A percentile compares a stretch with the other conserved stretches of the same genome.
Evolutionary conservation across 192 early-diverging fungal genomes (phyloP).

Genomic region (Dissophora ornata): DNA sequence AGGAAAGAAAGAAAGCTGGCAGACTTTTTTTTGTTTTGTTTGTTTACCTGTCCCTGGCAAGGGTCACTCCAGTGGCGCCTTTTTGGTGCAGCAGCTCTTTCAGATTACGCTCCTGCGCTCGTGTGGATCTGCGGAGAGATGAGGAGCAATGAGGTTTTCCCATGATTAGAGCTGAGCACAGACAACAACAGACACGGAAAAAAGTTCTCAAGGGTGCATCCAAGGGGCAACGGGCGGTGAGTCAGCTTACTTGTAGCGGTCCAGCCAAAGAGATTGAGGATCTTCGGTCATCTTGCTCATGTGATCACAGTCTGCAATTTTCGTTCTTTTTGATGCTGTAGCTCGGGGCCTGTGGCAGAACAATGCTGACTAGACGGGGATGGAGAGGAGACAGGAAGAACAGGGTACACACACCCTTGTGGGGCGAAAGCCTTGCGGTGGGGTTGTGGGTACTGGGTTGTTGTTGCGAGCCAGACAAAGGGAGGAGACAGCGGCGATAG

Average conservation of each 20-base stretch:
- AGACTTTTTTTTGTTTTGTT: neutral
- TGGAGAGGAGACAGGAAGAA: neutral
- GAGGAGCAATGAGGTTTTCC: too few species aligned
- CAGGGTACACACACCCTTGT: too few species aligned
- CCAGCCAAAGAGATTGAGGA: constrained; percentile 44
- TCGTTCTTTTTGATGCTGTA: too few species aligned
- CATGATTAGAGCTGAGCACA: neutral
- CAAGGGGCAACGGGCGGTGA: too few species aligned
- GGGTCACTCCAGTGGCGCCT: constrained; percentile 37
- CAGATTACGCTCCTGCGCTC: constrained; percentile 35
- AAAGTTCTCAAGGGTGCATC: too few species aligned
- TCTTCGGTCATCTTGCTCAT: constrained; percentile 30
- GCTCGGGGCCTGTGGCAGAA: too few species aligned
- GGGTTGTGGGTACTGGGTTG: too few species aligned
- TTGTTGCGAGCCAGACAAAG: too few species aligned
- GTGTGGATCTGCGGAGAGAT: constrained; percentile 28
- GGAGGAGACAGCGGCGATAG: neutral
- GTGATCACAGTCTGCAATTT: too few species aligned
- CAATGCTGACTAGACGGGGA: too few species aligned
- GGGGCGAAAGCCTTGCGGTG: too few species aligned
- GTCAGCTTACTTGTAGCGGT: constrained; percentile 31
- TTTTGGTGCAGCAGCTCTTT: constrained; percentile 48
- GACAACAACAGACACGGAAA: too few species aligned
- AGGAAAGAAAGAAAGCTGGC: neutral
- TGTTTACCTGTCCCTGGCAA: constrained; percentile 49